Conservation (phyloP, 257 asterid genomes). For the Cruciata laevipes region DNA sequence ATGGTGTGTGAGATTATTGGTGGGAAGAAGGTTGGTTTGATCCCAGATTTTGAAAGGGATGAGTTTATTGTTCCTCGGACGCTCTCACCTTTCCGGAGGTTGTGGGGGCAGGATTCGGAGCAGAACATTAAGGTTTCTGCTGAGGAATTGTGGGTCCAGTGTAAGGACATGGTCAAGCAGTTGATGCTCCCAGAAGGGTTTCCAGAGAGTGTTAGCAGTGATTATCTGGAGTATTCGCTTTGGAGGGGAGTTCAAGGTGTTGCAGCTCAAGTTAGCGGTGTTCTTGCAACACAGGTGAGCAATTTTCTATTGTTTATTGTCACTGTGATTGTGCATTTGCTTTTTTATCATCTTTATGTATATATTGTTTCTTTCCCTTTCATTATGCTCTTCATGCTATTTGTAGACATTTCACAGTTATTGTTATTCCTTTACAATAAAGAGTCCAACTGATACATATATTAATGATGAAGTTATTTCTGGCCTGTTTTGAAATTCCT, state of each 20-base stretch:
- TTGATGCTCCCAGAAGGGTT: constrained; percentile 88
- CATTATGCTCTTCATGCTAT: background rate
- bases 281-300: constrained; percentile 89
- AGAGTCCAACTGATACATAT: background rate
- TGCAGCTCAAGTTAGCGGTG: constrained; percentile 92
- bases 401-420: background rate
- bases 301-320: background rate
- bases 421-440: background rate
- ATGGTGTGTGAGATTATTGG: constrained; percentile 59
- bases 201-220: constrained; percentile 87
- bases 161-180: constrained; percentile 40
- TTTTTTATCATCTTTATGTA: background rate
- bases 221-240: constrained; percentile 86
- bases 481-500: background rate
- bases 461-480: background rate
- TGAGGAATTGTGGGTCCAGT: constrained; percentile 53
- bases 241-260: constrained; percentile 99
- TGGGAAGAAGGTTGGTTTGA: constrained; percentile 62
- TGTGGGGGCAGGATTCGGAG: constrained; percentile 26
- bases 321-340: background rate
- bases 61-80: constrained; percentile 47
- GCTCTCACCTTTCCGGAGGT: constrained; percentile 25
- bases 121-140: constrained; percentile 20
- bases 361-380: background rate
- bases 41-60: constrained; percentile 60